Evolutionary conservation across 129 eudicot species (phyloP).

Genomic region (Escallonia herrerae): DNA sequence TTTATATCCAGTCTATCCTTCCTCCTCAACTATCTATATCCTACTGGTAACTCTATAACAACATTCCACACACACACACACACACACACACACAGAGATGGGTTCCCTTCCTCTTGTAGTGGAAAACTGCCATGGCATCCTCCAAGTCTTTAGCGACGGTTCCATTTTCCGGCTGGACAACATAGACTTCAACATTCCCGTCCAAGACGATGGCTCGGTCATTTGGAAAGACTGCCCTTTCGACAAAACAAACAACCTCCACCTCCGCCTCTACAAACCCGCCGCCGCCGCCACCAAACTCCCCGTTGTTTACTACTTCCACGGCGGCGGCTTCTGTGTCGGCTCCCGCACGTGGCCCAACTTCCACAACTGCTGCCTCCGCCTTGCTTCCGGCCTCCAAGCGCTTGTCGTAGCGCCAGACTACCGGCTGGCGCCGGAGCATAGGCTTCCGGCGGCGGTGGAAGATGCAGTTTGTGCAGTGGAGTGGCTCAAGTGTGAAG

Average conservation of each 20-base stretch:
- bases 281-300: constrained; percentile 16
- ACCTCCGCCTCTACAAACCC: constrained; percentile 74
- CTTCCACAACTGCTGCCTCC: constrained; percentile 61
- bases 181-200: constrained; percentile 17
- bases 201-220: constrained; percentile 51
- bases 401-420: constrained; percentile 71
- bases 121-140: constrained; percentile 66
- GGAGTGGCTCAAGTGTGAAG: constrained; percentile 51
- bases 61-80: no score
- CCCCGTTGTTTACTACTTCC: constrained; percentile 53
- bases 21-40: no score
- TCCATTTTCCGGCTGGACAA: constrained; percentile 35
- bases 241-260: constrained; percentile 36
- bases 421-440: constrained; percentile 87
- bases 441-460: constrained; percentile 74
- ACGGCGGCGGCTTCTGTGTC: constrained; percentile 84
- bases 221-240: constrained; percentile 53
- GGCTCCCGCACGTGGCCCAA: constrained; percentile 76
- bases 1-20: no score
- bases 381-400: constrained; percentile 48
- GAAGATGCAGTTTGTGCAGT: constrained; percentile 47
- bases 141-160: constrained; percentile 72
- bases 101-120: constrained; percentile 57
- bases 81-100: no score
- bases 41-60: no score